phyloP scores from a whole-genome alignment of 805 yeast species.

The Saccharomyces cerevisiae region DNA sequence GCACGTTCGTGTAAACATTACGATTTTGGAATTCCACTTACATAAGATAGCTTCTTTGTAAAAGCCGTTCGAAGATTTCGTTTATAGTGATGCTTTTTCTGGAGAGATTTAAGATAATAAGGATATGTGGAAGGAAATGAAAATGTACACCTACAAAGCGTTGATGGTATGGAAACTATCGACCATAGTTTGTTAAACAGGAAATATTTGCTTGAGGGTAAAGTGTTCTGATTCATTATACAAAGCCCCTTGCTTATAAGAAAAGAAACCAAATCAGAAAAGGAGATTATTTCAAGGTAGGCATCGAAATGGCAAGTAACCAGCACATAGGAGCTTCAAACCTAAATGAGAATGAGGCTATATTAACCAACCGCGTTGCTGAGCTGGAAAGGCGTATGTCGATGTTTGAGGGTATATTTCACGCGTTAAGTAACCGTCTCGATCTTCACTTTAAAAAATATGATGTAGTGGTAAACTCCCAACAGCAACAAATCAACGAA shows the following conservation, averaged over 20 bases:
- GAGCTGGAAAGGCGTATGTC: constrained; percentile 24
- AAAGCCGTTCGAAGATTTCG: background rate
- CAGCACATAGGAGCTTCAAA: background rate
- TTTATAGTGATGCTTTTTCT: background rate
- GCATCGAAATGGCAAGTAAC: background rate
- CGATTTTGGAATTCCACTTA: background rate
- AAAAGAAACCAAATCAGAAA: background rate
- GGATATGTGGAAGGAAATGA: background rate
- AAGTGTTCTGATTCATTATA: background rate
- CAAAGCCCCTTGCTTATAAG: background rate
- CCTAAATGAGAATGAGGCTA: constrained; percentile 7
- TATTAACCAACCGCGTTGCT: constrained; percentile 16
- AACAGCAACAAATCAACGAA: constrained; percentile 28
- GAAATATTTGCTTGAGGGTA: background rate
- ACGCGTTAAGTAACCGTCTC: constrained; percentile 24
- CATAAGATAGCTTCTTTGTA: background rate
- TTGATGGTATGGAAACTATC: background rate
- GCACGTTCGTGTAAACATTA: background rate
- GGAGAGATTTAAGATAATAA: background rate
- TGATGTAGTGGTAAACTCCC: constrained; percentile 23
- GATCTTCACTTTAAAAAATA: constrained; percentile 29
- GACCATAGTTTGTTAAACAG: background rate
- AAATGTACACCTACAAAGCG: background rate
- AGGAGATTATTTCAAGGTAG: background rate
- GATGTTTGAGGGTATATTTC: constrained; percentile 27